These are phyloP conservation scores for Candida palmyrensis DNA, from an alignment of 805 yeast genomes.

Conservation along the genomic window DNA sequence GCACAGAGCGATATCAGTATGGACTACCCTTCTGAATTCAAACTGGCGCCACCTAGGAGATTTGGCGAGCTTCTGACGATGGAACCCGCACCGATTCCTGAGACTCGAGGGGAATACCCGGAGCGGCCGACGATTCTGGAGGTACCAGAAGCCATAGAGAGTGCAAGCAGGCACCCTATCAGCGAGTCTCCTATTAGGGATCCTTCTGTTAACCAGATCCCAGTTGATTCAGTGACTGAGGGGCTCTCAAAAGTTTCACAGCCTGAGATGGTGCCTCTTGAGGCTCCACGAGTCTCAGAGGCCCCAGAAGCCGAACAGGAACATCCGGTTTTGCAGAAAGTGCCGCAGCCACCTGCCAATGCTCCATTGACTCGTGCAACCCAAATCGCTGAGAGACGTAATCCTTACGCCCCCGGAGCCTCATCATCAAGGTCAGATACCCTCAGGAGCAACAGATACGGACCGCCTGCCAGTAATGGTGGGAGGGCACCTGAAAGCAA, in stretches of 20 bases:
- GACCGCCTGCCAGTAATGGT: slow-evolving; percentile 18
- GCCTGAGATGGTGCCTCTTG: neutral
- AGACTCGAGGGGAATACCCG: neutral
- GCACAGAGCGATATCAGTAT: slow-evolving; percentile 28
- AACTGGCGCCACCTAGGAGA: slow-evolving; percentile 8
- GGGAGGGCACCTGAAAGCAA: too few species aligned
- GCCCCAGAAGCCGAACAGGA: neutral
- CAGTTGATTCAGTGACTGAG: too few species aligned
- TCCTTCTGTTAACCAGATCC: too few species aligned
- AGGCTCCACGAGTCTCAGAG: neutral
- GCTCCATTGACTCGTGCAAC: neutral
- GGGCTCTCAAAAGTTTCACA: too few species aligned
- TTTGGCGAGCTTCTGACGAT: slow-evolving; percentile 2
- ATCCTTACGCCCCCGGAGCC: slow-evolving; percentile 36
- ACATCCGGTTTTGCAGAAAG: slow-evolving; percentile 1
- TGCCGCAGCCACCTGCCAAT: neutral
- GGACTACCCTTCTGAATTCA: slow-evolving; percentile 26
- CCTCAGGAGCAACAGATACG: slow-evolving; percentile 19
- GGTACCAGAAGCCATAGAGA: neutral
- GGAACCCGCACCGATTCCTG: neutral
- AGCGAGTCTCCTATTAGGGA: too few species aligned
- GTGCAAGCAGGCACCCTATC: too few species aligned
- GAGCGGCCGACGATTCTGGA: neutral
- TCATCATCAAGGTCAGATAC: slow-evolving; percentile 7
- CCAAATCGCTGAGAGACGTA: slow-evolving; percentile 10